These are phyloP conservation scores for Fusarium avenaceum DNA, from an alignment of 2,329 filamentous ascomycete species.

Conservation along the genomic window DNA sequence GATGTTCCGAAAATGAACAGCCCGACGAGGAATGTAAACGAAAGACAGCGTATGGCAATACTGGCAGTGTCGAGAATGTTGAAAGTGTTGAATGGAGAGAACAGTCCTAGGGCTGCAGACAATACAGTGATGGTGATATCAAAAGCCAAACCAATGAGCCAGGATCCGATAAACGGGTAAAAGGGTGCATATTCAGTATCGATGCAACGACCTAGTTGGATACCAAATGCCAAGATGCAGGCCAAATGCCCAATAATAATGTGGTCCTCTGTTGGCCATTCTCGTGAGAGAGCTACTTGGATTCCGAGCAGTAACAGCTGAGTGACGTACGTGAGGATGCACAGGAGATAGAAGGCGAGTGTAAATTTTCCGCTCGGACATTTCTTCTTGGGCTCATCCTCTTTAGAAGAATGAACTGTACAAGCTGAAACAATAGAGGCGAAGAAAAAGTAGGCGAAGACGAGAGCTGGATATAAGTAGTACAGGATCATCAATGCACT, in stretches of 20 bases:
- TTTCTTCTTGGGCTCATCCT: constrained; percentile 29
- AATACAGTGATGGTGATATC: constrained; percentile 64
- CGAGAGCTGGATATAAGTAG: constrained; percentile 53
- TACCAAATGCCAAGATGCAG: constrained; percentile 73
- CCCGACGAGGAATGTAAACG: constrained; percentile 36
- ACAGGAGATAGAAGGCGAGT: constrained; percentile 60
- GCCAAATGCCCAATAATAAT: constrained; percentile 70
- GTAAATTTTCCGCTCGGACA: constrained; percentile 43
- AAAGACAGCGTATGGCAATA: constrained; percentile 37
- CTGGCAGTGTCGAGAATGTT: constrained; percentile 46
- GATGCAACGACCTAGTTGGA: constrained; percentile 68
- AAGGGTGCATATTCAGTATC: constrained; percentile 67
- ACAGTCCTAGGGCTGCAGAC: constrained; percentile 19
- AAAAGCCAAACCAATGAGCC: constrained; percentile 68
- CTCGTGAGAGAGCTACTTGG: constrained; percentile 52
- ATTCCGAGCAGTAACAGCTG: constrained; percentile 60
- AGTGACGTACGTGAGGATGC: constrained; percentile 62
- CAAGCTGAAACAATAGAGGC: constrained; percentile 68
- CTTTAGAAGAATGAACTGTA: constrained; percentile 63
- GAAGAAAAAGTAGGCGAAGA: constrained; percentile 69
- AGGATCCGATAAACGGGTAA: constrained; percentile 75
- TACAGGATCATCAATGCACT: constrained; percentile 41
- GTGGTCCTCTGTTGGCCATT: constrained; percentile 62
- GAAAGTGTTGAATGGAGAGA: constrained; percentile 26
- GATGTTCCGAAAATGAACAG: constrained; percentile 31